phyloP scores from a whole-genome alignment of 2,329 filamentous ascomycete genomes.

The Magnaporthiopsis incrustans region DNA sequence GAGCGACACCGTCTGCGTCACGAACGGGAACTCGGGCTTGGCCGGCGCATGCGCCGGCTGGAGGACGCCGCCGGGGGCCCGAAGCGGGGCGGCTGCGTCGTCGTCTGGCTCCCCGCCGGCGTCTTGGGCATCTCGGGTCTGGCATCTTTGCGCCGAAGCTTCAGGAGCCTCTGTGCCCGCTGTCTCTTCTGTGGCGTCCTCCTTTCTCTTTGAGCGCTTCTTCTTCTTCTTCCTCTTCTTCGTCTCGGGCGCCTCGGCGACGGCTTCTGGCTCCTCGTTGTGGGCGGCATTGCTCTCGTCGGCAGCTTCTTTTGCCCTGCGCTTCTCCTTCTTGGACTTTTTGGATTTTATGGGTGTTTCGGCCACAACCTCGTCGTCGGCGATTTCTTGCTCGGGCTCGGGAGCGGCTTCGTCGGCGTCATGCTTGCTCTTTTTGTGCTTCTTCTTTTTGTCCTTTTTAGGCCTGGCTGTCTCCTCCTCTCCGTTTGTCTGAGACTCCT shows the following conservation, averaged over 20 bases:
- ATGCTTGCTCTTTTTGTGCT: slow-evolving; percentile 16
- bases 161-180: slow-evolving; percentile 16
- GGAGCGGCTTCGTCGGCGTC: background rate
- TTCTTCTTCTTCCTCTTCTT: slow-evolving; percentile 30
- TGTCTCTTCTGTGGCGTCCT: slow-evolving; percentile 13
- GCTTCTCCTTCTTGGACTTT: slow-evolving; percentile 33
- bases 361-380: background rate
- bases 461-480: background rate
- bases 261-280: slow-evolving; percentile 9
- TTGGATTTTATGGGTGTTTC: slow-evolving; percentile 22
- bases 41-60: slow-evolving; percentile 28
- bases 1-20: slow-evolving; percentile 70
- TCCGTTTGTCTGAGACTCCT: background rate
- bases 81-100: slow-evolving; percentile 18
- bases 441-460: slow-evolving; percentile 20
- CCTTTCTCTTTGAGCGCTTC: slow-evolving; percentile 21
- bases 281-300: slow-evolving; percentile 26
- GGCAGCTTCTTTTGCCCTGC: slow-evolving; percentile 28
- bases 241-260: slow-evolving; percentile 19
- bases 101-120: slow-evolving; percentile 11
- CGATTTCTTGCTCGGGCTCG: slow-evolving; percentile 2
- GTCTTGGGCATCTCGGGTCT: slow-evolving; percentile 17
- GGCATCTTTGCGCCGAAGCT: slow-evolving; percentile 13
- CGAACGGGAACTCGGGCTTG: slow-evolving; percentile 58
- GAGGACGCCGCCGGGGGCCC: slow-evolving; percentile 16